Evolutionary conservation across 169 alveolate species (phyloP).

Genomic region (Babesia ovata): DNA sequence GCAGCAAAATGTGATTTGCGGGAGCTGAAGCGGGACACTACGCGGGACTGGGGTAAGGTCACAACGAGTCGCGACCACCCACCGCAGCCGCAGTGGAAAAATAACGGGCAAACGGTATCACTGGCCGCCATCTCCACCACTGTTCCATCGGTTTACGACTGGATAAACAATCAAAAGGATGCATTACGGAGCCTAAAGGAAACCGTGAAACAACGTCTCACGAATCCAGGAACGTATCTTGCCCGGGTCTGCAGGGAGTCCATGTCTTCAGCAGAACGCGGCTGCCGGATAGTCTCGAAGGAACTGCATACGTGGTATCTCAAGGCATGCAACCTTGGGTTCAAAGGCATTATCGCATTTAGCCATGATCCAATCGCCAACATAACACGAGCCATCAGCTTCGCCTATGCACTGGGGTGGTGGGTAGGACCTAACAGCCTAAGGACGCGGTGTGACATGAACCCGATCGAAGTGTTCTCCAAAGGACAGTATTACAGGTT

Average conservation of each 20-base stretch:
- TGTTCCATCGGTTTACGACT: neutral
- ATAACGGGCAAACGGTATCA: neutral
- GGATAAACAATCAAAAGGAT: neutral
- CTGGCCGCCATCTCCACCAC: neutral
- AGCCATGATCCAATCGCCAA: slow-evolving; percentile 17
- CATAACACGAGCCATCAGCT: neutral
- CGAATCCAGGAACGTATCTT: slow-evolving; percentile 16
- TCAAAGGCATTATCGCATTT: neutral
- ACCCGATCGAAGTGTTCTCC: slow-evolving; percentile 32
- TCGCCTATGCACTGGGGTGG: slow-evolving; percentile 16
- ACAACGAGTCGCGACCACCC: slow-evolving; percentile 3
- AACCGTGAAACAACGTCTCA: neutral
- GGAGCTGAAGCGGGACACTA: neutral
- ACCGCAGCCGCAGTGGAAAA: neutral
- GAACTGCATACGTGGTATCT: slow-evolving; percentile 11
- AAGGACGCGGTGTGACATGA: slow-evolving; percentile 7
- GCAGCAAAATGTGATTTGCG: neutral
- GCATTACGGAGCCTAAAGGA: neutral
- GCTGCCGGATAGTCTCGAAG: neutral
- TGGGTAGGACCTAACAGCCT: neutral
- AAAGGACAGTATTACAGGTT: slow-evolving; percentile 60
- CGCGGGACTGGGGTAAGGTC: neutral
- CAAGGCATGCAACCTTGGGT: slow-evolving; percentile 12
- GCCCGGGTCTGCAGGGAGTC: neutral
- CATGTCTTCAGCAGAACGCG: slow-evolving; percentile 13